These are phyloP conservation scores for Aegilops bicornis DNA, from an alignment of 176 grass and related monocot genomes.

Conservation along the genomic window DNA sequence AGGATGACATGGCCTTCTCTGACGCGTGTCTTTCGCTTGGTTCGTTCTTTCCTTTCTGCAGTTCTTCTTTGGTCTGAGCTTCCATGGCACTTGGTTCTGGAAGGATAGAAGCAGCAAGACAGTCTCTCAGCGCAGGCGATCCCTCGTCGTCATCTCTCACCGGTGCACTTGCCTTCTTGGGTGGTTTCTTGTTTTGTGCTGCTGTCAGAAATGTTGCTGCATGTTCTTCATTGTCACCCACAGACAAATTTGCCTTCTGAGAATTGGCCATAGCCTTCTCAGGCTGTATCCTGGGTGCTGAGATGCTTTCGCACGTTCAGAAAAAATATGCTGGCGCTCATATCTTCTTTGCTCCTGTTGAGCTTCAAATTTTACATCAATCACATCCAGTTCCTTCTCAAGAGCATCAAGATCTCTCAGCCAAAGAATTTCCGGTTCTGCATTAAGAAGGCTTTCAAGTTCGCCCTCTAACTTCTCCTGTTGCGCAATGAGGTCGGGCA, in stretches of 20 bases:
- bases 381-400: slow-evolving; percentile 69
- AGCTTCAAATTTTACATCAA: slow-evolving; percentile 34
- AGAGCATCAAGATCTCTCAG: slow-evolving; percentile 70
- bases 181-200: slow-evolving; percentile 25
- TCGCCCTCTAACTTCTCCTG: slow-evolving; percentile 39
- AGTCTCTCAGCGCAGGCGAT: slow-evolving; percentile 34
- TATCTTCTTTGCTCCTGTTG: slow-evolving; percentile 11
- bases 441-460: slow-evolving; percentile 49
- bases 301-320: background rate
- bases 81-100: slow-evolving; percentile 49
- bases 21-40: slow-evolving; percentile 38
- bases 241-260: background rate
- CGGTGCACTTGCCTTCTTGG: slow-evolving; percentile 29
- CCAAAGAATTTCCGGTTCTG: slow-evolving; percentile 57
- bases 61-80: background rate
- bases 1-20: slow-evolving; percentile 31
- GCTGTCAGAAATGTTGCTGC: background rate
- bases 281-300: slow-evolving; percentile 29
- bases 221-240: slow-evolving; percentile 41
- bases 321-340: too few relatives aligned
- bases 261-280: slow-evolving; percentile 33
- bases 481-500: slow-evolving; percentile 47
- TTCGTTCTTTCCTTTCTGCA: background rate
- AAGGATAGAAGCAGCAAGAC: slow-evolving; percentile 46
- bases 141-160: slow-evolving; percentile 43